Conservation (phyloP, 2,329 filamentous ascomycete species). For the Epichloe sp. region DNA sequence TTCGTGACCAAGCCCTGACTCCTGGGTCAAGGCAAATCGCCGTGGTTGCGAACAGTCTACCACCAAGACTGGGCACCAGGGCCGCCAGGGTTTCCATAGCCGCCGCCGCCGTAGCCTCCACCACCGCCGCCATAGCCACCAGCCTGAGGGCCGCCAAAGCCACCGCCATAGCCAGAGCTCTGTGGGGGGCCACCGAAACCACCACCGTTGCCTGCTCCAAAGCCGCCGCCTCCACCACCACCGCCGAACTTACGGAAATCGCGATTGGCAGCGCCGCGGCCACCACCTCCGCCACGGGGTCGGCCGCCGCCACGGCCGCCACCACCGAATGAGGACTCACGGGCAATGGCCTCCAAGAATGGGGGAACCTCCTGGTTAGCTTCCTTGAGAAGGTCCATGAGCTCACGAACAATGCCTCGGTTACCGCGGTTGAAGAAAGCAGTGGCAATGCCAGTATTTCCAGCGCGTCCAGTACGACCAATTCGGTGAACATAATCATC, state of each 20-base stretch:
- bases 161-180: slow-evolving; percentile 26
- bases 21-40: background rate
- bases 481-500: slow-evolving; percentile 99
- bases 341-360: slow-evolving; percentile 95
- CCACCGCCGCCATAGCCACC: slow-evolving; percentile 26
- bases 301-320: slow-evolving; percentile 50
- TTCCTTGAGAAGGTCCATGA: slow-evolving; percentile 96
- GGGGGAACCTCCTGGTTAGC: slow-evolving; percentile 92
- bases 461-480: slow-evolving; percentile 98
- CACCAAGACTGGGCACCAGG: slow-evolving; percentile 53
- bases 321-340: slow-evolving; percentile 78
- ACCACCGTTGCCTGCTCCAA: slow-evolving; percentile 27
- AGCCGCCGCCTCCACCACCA: slow-evolving; percentile 25
- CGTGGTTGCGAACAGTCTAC: slow-evolving; percentile 24
- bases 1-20: background rate
- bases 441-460: slow-evolving; percentile 95
- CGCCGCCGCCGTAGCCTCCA: slow-evolving; percentile 31
- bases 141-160: slow-evolving; percentile 19
- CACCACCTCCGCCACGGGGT: slow-evolving; percentile 40
- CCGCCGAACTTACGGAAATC: slow-evolving; percentile 78
- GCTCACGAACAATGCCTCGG: slow-evolving; percentile 90
- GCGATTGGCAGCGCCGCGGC: slow-evolving; percentile 62
- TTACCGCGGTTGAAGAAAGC: slow-evolving; percentile 99
- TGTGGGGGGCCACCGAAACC: slow-evolving; percentile 17
- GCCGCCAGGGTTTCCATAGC: slow-evolving; percentile 57